Evolutionary conservation across 1,284 basidiomycete species (phyloP), one percentile per base, ranked within the genome.

Genomic region (Pyrrhoderma lamaoense): DNA sequence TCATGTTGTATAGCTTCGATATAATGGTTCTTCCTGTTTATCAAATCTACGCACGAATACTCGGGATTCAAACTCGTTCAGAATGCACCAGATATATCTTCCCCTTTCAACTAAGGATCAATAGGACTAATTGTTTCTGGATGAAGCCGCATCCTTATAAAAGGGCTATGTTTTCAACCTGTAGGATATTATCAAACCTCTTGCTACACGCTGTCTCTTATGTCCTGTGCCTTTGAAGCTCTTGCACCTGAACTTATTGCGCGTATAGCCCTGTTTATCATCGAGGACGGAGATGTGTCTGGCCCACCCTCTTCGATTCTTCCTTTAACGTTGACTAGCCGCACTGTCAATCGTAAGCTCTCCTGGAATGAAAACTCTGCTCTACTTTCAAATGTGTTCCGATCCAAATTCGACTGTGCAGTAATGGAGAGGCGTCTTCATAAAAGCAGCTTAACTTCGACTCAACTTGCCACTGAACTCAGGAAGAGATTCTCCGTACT

Each of bases 191-290:
- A 31, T 31, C n/a, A 31, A 31, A 5, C 11, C 11, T 31, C 27
- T 31, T 31, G 27, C 27, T 31, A 31, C 27, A 5, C 27, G 11
- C 27, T 11, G 27, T 5, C 11, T 31, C 5, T 5, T 31, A 31
- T 31, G 27, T 25, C 45, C n/a, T 34, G 45, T 23, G 11, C 18
- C 18, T 25, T 46, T 16, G 45, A 46, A 16, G 23, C 18, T 13
- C 34, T 52, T 2, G 36, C 50, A 3, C 50, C 50, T 9, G 50
- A 52, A 36, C 35, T 46, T 4, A 27, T 52, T 36, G 27, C 50
- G 9, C 42, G 37, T n/a, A 47, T 52, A 9, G 50, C 50, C 22
- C 22, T 52, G 2, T 47, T 49, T 18, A 16, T 25, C 3, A 7
- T 31, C 31, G 19, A 34, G n/a, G 37, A 46, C 35, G 14, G n/a